Conservation (phyloP, 805 yeast species). For the Henningerozyma blattae region DNA sequence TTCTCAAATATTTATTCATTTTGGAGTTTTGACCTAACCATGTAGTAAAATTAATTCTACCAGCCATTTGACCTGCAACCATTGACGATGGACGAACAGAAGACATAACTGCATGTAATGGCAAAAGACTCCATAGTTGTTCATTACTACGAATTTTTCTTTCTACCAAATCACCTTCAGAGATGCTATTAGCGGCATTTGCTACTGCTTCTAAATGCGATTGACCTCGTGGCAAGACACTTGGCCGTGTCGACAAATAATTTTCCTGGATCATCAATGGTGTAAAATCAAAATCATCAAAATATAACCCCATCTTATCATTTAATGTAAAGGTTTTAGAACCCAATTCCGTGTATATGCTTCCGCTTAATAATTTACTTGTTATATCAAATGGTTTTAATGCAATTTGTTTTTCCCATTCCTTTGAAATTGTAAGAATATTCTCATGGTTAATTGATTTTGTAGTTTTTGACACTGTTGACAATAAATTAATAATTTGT, state of each 20-base stretch:
- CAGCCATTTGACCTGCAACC: conserved; percentile 59
- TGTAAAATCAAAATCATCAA: conserved; percentile 88
- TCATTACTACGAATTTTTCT: conserved; percentile 76
- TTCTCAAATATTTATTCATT: conserved; percentile 60
- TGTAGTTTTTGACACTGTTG: conserved; percentile 71
- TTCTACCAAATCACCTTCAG: conserved; percentile 77
- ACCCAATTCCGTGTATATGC: conserved; percentile 36
- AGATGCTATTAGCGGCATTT: conserved; percentile 75
- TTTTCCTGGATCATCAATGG: conserved; percentile 96
- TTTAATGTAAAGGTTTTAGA: conserved; percentile 45
- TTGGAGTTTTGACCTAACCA: conserved; percentile 91
- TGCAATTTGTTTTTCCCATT: conserved; percentile 86
- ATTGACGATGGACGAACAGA: conserved; percentile 67
- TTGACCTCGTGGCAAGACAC: conserved; percentile 29
- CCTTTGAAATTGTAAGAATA: conserved; percentile 44
- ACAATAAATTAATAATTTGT: conserved; percentile 80
- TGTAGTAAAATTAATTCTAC: conserved; percentile 66
- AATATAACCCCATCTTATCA: conserved; percentile 79
- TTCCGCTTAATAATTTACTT: conserved; percentile 50
- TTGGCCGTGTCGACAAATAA: conserved; percentile 58
- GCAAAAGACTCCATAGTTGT: conserved; percentile 90
- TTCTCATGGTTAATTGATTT: conserved; percentile 45
- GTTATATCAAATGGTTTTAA: conserved; percentile 88
- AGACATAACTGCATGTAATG: conserved; percentile 80
- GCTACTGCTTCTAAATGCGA: conserved; percentile 54